A percentile compares a stretch with the other conserved stretches of the same genome.
Evolutionary conservation across 768 basidiomycete genomes (phyloP).

Genomic region (Candolleomyces aberdarensis): DNA sequence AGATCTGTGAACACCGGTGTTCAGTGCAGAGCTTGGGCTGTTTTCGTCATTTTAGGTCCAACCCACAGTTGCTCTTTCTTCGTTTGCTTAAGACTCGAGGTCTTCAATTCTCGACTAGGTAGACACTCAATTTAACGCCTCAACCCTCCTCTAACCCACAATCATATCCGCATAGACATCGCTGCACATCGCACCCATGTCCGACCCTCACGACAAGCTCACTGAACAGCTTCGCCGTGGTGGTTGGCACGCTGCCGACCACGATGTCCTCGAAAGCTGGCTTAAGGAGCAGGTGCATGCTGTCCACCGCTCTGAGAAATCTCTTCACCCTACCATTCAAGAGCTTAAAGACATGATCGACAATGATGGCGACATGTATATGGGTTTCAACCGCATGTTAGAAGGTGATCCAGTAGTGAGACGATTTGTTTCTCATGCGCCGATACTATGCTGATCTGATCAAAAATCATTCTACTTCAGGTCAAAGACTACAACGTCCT

Average conservation of each 20-base stretch:
- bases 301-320: neutral
- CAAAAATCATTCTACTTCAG: neutral
- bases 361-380: slow-evolving; percentile 20
- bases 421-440: neutral
- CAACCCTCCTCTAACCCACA: neutral
- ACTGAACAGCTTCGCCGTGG: neutral
- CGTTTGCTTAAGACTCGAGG: too few relatives aligned
- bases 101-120: too few relatives aligned
- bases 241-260: neutral
- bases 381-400: slow-evolving; percentile 35
- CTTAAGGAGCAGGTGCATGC: neutral
- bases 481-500: slow-evolving; percentile 5
- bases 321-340: slow-evolving; percentile 15
- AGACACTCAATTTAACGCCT: too few relatives aligned
- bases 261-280: neutral
- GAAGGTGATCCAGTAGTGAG: neutral
- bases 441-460: too few relatives aligned
- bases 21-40: too few relatives aligned
- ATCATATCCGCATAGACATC: neutral
- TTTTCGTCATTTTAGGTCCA: too few relatives aligned
- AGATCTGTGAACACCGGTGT: too few relatives aligned
- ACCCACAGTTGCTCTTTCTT: too few relatives aligned
- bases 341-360: slow-evolving; percentile 29
- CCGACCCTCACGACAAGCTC: neutral
- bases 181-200: neutral